Evolutionary conservation across 257 asterid species (phyloP), one percentile per base, ranked within the genome.

Genomic region (Rubia yunnanensis): DNA sequence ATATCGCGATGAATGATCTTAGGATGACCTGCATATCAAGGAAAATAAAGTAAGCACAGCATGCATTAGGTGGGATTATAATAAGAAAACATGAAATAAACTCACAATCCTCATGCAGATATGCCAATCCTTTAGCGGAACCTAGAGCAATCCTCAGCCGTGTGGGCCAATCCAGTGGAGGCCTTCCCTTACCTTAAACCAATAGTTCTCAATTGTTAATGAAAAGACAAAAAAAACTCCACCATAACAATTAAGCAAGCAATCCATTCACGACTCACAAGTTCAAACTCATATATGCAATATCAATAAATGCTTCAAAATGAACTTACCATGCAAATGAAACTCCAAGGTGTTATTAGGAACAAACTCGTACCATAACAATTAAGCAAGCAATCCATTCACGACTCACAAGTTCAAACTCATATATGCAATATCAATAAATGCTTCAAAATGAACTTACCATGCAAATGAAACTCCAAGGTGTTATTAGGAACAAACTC

Each of bases 361-460:
- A 74, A 92, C 95, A 77, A 87, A 92, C 78, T 92, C 99, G 15
- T 89, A n/a, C n/a, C n/a, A n/a, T n/a, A n/a, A n/a, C n/a, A n/a
- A n/a, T n/a, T n/a, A n/a, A n/a, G n/a, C n/a, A n/a, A n/a, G n/a
- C 58, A 66, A 38, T 14, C 38, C 7, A n/a, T 46, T 24, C 17
- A n/a, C n/a, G n/a, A n/a, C 24, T 22, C 15, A 26, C 20, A 14
- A 41, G 58, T 46, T 2, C 49, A 36, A 39, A 53, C 35, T 18
- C 10, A 38, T 11, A 26, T 23, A 70, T 30, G 34, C 34, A 18
- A 22, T 36, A 22, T 54, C 34, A 49, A 5, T 50, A 49, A 46
- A 7, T 50, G 30, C 15, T 50, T 27, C 60, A 49, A 23, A 14
- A 50, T 49, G 30, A 60, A 80, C 83, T 77, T 60, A 88, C 96